Evolutionary conservation across 257 asterid species (phyloP), one percentile per base, ranked within the genome.

Genomic region (Nicotiana otophora): DNA sequence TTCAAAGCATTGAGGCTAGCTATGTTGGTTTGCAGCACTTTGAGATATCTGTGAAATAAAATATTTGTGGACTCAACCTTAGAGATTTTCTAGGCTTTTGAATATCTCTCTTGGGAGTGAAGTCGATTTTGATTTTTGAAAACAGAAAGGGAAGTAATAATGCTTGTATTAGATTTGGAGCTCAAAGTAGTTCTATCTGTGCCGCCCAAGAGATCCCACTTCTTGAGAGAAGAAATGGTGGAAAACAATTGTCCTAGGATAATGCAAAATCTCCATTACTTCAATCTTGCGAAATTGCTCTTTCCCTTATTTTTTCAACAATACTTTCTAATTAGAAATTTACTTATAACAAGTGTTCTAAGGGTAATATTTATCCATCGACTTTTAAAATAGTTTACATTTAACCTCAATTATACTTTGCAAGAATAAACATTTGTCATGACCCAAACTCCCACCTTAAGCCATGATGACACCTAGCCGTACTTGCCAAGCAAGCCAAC

Each of bases 271-370:
- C 4, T 46, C 53, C 76, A 67, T 67, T 23, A 23, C 51, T 15
- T 66, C 28, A 7, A 88, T 83, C 10, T 57, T 12, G 11, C 87
- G 82, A 66, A 83, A 83, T 19, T 70, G 48, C 12, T 39, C 64
- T 55, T 20, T 17, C 33, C 36, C 77, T 77, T 61, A 58, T 14
- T 11, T 7, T 72, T 19, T 34, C 39, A 57, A 33, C 33, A 88
- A 66, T 34, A 84, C 82, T 80, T 67, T 83, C 26, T 83, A 84
- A 66, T 65, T 30, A 16, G 39, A 85, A 2, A 86, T 0, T 0
- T 23, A 23, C 26, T 0, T 75, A 85, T 53, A 0, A 0, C 0
- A 9, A 88, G 82, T 4, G 1, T 0, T 14, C 76, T 28, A 11
- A 84, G 26, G 6, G 78, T 23, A 23, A 23, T 23, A 23, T 23